phyloP scores from a whole-genome alignment of 805 yeast species.

The Wickerhamomyces rabaulensis region DNA sequence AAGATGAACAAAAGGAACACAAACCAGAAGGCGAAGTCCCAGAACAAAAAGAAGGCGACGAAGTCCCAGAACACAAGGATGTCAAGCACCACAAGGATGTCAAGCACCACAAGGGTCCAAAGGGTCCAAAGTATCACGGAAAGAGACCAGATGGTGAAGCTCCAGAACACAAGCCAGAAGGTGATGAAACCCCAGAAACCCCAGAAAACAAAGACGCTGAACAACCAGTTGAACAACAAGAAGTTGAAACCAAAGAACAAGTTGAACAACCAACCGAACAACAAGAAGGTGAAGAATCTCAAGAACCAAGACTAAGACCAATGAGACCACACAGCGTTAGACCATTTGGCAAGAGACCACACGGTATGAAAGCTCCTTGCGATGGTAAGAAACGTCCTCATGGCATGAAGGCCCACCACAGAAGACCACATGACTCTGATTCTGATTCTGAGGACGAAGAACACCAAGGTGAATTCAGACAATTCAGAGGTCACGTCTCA shows the following conservation, averaged over 20 bases:
- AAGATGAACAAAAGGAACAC: too few species aligned
- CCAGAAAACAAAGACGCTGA: not conserved
- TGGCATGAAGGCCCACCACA: not conserved
- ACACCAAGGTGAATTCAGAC: not conserved
- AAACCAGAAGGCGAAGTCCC: too few species aligned
- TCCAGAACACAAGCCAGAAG: not conserved
- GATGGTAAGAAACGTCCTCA: not conserved
- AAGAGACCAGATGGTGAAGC: too few species aligned
- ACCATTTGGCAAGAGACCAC: conserved; percentile 6
- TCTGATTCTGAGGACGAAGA: not conserved
- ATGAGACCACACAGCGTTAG: conserved; percentile 1
- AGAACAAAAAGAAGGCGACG: too few species aligned
- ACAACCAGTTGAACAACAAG: not conserved
- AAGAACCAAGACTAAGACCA: not conserved
- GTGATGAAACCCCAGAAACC: not conserved
- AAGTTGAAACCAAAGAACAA: not conserved
- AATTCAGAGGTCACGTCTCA: not conserved
- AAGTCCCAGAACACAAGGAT: too few species aligned
- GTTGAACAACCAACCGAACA: not conserved
- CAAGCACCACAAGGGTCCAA: too few species aligned
- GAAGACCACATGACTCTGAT: not conserved
- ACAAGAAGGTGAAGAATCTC: not conserved
- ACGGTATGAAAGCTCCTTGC: conserved; percentile 1
- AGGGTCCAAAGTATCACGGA: too few species aligned
- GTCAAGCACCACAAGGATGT: too few species aligned